A percentile compares a stretch with the other conserved stretches of the same genome.
phyloP scores from a whole-genome alignment of 164 flowering plant genomes.

The Buxus sempervirens region DNA sequence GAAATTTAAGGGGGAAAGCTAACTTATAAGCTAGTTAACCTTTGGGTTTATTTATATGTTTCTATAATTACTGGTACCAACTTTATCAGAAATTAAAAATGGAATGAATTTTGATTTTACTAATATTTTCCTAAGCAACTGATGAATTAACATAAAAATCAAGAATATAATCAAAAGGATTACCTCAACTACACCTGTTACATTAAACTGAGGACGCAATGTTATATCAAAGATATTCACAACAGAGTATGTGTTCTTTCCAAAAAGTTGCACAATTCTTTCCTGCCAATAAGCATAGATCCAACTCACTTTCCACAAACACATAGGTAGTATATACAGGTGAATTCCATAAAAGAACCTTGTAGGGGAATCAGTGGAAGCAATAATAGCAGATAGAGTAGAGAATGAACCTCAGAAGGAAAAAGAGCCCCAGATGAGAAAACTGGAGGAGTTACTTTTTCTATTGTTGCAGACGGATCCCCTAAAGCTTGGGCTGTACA shows the following conservation, averaged over 20 bases:
- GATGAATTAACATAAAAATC: no score
- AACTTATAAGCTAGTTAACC: no score
- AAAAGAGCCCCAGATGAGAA: conserved; percentile 66
- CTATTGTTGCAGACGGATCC: conserved; percentile 78
- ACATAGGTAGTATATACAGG: not conserved
- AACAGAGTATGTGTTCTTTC: conserved; percentile 82
- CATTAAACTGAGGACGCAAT: conserved; percentile 83
- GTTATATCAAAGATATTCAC: conserved; percentile 95
- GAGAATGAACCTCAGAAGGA: conserved; percentile 65
- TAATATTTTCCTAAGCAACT: no score
- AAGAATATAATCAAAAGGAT: not conserved
- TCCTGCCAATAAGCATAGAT: conserved; percentile 50
- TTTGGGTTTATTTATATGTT: no score
- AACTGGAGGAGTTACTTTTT: conserved; percentile 79
- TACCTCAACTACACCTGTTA: conserved; percentile 94
- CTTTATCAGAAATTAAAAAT: no score
- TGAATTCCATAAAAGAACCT: not conserved
- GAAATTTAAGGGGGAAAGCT: no score
- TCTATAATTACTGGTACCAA: no score
- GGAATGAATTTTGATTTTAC: no score
- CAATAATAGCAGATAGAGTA: not conserved
- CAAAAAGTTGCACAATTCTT: conserved; percentile 77
- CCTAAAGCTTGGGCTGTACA: conserved; percentile 78
- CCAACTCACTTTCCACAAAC: conserved; percentile 18
- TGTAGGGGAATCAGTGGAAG: not conserved